Evolutionary conservation across 2,329 filamentous ascomycete genomes (phyloP).

Genomic region (Hypoxylon sp.): DNA sequence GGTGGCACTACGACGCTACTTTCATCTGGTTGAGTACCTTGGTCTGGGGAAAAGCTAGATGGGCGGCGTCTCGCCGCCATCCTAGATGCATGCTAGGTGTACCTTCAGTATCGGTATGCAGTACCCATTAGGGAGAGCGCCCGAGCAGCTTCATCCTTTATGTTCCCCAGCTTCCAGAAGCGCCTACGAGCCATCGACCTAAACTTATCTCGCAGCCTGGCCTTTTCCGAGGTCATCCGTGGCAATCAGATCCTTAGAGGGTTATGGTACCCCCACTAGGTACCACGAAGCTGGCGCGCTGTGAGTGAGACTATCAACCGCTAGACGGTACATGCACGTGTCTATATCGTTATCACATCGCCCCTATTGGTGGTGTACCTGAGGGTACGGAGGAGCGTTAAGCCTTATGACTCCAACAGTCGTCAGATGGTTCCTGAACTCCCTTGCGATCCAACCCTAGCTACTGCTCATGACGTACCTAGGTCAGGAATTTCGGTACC

Average conservation of each 20-base stretch:
- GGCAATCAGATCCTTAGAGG: constrained; percentile 28
- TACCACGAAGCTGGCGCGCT: constrained; percentile 30
- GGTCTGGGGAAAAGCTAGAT: constrained; percentile 42
- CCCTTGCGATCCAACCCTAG: constrained; percentile 43
- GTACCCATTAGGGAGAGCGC: constrained; percentile 25
- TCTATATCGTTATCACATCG: constrained; percentile 40
- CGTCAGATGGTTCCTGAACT: constrained; percentile 32
- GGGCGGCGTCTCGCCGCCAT: constrained; percentile 49
- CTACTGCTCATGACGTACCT: constrained; percentile 39
- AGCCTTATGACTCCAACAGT: constrained; percentile 36
- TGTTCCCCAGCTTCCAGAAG: constrained; percentile 46
- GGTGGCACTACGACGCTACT: constrained; percentile 33
- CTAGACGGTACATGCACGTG: constrained; percentile 43
- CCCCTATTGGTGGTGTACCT: constrained; percentile 45
- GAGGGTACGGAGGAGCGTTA: constrained; percentile 28
- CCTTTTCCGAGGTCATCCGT: constrained; percentile 15
- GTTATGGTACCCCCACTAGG: constrained; percentile 17
- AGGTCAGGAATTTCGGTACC: constrained; percentile 32
- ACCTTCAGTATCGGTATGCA: constrained; percentile 29
- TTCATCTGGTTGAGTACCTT: constrained; percentile 37
- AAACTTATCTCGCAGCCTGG: constrained; percentile 26
- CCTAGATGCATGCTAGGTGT: constrained; percentile 23
- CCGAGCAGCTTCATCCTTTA: constrained; percentile 26
- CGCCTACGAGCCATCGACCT: constrained; percentile 32
- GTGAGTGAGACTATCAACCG: constrained; percentile 32